Evolutionary conservation across 75 land plant genomes (phyloP).

Genomic region (Sequoia sempervirens): DNA sequence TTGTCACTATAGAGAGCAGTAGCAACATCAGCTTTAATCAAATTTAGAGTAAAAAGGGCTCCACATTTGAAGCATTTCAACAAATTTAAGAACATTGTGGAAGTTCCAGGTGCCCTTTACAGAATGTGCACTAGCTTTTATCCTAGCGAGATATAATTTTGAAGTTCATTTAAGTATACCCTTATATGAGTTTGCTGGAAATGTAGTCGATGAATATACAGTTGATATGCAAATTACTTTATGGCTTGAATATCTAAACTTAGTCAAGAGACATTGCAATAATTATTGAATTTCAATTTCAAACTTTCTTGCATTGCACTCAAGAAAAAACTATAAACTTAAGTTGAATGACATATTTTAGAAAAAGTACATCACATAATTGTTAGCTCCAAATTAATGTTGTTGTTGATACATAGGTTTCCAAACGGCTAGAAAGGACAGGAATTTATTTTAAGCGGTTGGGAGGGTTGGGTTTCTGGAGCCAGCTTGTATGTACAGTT

Average conservation of each 20-base stretch:
- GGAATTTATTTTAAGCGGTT: conserved; percentile 78
- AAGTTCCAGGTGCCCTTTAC: not conserved
- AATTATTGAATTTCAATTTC: not conserved
- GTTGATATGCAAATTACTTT: not conserved
- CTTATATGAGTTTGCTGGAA: not conserved
- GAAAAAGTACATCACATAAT: not conserved
- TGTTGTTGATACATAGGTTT: conserved; percentile 45
- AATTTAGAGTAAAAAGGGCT: not conserved
- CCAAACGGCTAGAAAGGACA: conserved; percentile 82
- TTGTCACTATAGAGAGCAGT: not conserved
- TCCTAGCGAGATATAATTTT: not conserved
- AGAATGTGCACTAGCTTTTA: not conserved
- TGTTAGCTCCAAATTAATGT: not conserved
- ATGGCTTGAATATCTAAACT: not conserved
- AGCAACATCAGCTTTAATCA: not conserved
- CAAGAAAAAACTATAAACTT: not conserved
- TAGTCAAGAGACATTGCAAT: not conserved
- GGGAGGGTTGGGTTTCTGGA: conserved; percentile 95
- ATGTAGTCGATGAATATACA: not conserved
- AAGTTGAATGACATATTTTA: not conserved
- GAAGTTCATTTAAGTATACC: not conserved
- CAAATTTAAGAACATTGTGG: not conserved
- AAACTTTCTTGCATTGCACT: not conserved
- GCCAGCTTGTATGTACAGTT: conserved; percentile 83
- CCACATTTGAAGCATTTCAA: not conserved